Evolutionary conservation across 208 protist genomes (phyloP).

Genomic region (Trypanosoma scelopori): DNA sequence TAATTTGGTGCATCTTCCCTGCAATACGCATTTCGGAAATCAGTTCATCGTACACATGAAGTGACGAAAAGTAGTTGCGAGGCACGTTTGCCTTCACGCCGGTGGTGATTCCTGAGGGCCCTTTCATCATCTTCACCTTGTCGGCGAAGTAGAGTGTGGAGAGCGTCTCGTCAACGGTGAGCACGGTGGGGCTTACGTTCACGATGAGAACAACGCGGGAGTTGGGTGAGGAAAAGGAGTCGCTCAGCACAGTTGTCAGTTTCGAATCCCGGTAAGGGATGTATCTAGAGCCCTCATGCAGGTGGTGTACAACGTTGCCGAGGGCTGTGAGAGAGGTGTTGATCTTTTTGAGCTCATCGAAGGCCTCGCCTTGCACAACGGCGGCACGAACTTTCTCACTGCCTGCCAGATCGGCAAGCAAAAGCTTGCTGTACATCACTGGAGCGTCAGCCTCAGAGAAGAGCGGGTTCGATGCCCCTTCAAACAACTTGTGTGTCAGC

Average conservation of each 20-base stretch:
- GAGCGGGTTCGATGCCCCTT: conserved; percentile 36
- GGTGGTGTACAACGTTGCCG: conserved; percentile 89
- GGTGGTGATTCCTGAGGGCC: conserved; percentile 34
- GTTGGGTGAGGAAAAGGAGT: conserved; percentile 78
- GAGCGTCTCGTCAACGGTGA: conserved; percentile 85
- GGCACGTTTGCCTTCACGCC: conserved; percentile 37
- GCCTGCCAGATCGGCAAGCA: conserved; percentile 93
- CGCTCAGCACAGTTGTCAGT: conserved; percentile 86
- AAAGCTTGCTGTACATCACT: conserved; percentile 74
- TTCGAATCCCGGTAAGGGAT: conserved; percentile 90
- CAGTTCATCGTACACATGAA: conserved; percentile 60
- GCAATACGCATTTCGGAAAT: conserved; percentile 74
- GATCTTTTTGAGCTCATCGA: conserved; percentile 87
- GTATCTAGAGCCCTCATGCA: conserved; percentile 76
- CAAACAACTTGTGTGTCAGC: conserved; percentile 30
- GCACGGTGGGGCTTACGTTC: conserved; percentile 75
- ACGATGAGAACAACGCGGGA: conserved; percentile 86
- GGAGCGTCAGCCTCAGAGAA: conserved; percentile 25
- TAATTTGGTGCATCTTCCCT: conserved; percentile 11
- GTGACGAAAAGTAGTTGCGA: conserved; percentile 56
- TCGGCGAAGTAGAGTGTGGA: conserved; percentile 90
- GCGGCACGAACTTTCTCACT: conserved; percentile 80
- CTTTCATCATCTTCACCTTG: conserved; percentile 89
- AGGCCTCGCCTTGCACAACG: conserved; percentile 61
- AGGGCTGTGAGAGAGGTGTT: conserved; percentile 93